phyloP scores from a whole-genome alignment of 306 rosid species.

The cucumber (Cucumis sativus) region Cucumber_9930_V3 NC_026657.2:34544501-34545000 shows the following conservation, averaged over 20 bases:
- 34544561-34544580: background rate
- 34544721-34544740: background rate
- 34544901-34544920: slow-evolving; percentile 79
- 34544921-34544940: slow-evolving; percentile 95
- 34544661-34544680: background rate
- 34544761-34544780: background rate
- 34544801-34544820: too few relatives aligned
- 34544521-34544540: background rate
- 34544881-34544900: slow-evolving; percentile 51
- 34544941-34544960: slow-evolving; percentile 93
- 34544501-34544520: background rate
- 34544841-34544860: too few relatives aligned
- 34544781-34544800: background rate
- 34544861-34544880: too few relatives aligned
- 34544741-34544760: background rate
- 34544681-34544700: background rate
- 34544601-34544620: background rate
- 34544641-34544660: background rate
- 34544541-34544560: background rate
- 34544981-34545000: slow-evolving; percentile 83
- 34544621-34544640: background rate
- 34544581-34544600: background rate
- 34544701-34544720: background rate
- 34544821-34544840: too few relatives aligned
- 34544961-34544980: slow-evolving; percentile 85